phyloP scores from a whole-genome alignment of 164 flowering plant genomes.

The Buxus sempervirens region DNA sequence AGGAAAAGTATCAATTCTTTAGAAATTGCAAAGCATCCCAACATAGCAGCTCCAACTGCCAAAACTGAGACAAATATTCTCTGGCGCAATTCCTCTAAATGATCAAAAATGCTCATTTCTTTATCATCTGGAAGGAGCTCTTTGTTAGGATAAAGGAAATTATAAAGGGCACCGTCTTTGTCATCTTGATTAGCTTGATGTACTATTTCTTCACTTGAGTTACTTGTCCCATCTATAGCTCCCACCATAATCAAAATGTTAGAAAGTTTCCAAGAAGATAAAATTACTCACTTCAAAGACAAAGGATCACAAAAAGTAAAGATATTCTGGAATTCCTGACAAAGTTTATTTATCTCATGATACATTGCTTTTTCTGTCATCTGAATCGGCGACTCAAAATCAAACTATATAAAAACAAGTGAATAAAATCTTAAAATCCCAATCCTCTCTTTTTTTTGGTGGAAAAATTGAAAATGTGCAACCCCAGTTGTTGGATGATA shows the following conservation, averaged over 20 bases:
- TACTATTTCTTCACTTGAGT: constrained; percentile 21
- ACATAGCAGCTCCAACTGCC: constrained; percentile 89
- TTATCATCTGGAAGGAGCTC: constrained; percentile 94
- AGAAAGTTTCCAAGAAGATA: constrained; percentile 7
- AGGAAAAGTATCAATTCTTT: constrained; percentile 79
- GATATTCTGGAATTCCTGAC: too few relatives aligned
- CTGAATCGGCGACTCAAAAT: too few relatives aligned
- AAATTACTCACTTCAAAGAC: background rate
- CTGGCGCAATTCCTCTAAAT: constrained; percentile 87
- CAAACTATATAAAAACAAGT: background rate
- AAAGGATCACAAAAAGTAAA: background rate
- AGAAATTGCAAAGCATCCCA: constrained; percentile 88
- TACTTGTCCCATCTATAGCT: constrained; percentile 29
- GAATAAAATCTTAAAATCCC: background rate
- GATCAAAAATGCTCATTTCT: constrained; percentile 93
- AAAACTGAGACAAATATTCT: constrained; percentile 83
- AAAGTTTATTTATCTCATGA: too few relatives aligned
- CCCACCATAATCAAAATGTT: constrained; percentile 4
- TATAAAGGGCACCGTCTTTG: constrained; percentile 47
- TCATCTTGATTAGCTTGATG: constrained; percentile 30
- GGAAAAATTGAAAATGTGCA: too few relatives aligned
- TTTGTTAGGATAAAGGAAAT: constrained; percentile 82
- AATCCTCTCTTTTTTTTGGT: too few relatives aligned
- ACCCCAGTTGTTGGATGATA: too few relatives aligned
- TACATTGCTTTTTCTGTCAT: too few relatives aligned